Percentiles rank a stretch among this genome's conserved stretches.
phyloP scores from a whole-genome alignment of 2,329 filamentous ascomycete species.

The Diplodia sapinea region DNA sequence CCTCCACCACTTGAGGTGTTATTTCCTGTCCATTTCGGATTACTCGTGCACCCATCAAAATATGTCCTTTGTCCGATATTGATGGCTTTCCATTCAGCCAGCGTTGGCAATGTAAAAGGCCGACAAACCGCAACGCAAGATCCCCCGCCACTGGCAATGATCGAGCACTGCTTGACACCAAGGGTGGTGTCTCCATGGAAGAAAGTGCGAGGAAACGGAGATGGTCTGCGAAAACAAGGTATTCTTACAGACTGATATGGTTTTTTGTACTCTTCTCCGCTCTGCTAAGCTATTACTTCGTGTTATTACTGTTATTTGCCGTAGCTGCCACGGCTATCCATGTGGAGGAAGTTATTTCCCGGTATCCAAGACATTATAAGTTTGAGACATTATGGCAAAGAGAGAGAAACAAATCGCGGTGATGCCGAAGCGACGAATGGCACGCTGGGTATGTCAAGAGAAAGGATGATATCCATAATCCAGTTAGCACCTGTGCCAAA shows the following conservation, averaged over 20 bases:
- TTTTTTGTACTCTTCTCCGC: constrained; percentile 4
- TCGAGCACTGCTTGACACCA: background rate
- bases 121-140: background rate
- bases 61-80: background rate
- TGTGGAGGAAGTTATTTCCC: too few species aligned
- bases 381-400: constrained; percentile 17
- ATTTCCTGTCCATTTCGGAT: background rate
- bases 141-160: background rate
- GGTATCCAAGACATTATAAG: constrained; percentile 16
- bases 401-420: background rate
- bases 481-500: constrained; percentile 8
- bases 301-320: background rate
- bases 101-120: background rate
- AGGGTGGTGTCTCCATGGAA: background rate
- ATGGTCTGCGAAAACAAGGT: background rate
- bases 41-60: background rate
- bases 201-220: background rate
- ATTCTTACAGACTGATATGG: background rate
- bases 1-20: too few species aligned
- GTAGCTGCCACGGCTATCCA: background rate
- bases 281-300: background rate
- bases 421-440: background rate
- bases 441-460: constrained; percentile 7
- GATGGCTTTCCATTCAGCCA: background rate
- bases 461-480: background rate